These are phyloP conservation scores for Knufia fluminis DNA, from an alignment of 2,329 filamentous ascomycete genomes.

Conservation along the genomic window DNA sequence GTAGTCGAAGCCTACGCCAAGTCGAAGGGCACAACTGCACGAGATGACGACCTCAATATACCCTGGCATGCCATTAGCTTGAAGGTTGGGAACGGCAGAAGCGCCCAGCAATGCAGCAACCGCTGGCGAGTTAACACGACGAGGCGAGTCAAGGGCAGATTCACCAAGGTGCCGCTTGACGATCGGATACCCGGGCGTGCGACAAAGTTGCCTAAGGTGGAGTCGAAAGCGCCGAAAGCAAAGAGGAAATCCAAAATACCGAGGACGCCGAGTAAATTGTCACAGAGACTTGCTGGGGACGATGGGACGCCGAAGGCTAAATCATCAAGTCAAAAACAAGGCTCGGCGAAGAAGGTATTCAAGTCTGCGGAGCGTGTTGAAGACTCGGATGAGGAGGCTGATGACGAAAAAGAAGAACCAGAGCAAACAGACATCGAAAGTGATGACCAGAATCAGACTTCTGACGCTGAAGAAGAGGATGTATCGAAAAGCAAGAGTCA, in stretches of 20 bases:
- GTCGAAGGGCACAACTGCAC: conserved; percentile 18
- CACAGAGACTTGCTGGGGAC: conserved; percentile 11
- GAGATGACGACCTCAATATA: conserved; percentile 25
- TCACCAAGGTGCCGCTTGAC: conserved; percentile 12
- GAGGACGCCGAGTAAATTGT: conserved; percentile 18
- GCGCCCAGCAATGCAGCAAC: conserved; percentile 22
- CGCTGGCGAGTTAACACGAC: conserved; percentile 20
- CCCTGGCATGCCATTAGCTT: conserved; percentile 21
- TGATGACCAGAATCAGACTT: neutral
- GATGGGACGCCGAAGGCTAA: neutral
- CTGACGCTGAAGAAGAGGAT: neutral
- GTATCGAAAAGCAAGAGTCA: neutral
- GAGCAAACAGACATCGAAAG: neutral
- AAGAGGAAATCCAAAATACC: neutral
- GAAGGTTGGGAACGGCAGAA: conserved; percentile 18
- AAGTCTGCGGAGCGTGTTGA: conserved; percentile 11
- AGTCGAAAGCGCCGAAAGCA: too few species aligned
- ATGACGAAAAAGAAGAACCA: neutral
- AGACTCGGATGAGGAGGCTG: conserved; percentile 14
- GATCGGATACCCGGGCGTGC: conserved; percentile 12
- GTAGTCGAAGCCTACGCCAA: conserved; percentile 20
- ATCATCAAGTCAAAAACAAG: neutral
- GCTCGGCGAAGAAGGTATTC: conserved; percentile 9
- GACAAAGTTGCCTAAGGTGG: conserved; percentile 7
- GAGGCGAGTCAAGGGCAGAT: conserved; percentile 13